Percentiles rank a stretch among this genome's conserved stretches.
Conservation (phyloP, 148 eudicot species). For the Fagopyrum homotropicum region DNA sequence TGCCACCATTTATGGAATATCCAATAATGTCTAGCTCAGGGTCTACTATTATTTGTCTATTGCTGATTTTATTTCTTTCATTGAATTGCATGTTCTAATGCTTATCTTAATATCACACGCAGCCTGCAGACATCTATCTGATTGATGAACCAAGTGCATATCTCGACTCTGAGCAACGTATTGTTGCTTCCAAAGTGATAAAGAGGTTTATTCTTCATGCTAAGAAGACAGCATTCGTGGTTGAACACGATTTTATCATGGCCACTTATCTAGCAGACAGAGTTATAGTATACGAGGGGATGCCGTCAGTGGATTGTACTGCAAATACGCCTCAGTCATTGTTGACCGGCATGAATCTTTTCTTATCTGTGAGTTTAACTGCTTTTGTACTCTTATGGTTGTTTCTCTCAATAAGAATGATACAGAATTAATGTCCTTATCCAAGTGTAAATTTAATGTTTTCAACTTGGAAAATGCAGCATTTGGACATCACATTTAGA, state of each 20-base stretch:
- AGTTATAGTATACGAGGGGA: slow-evolving; percentile 87
- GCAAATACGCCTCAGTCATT: slow-evolving; percentile 91
- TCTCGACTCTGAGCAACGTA: slow-evolving; percentile 97
- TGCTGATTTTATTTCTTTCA: not conserved
- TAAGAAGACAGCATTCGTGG: slow-evolving; percentile 93
- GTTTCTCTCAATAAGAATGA: too few relatives aligned
- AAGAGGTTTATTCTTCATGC: slow-evolving; percentile 93
- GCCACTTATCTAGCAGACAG: slow-evolving; percentile 93
- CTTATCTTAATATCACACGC: slow-evolving; percentile 24
- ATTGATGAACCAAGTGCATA: slow-evolving; percentile 98
- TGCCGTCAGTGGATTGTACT: slow-evolving; percentile 71
- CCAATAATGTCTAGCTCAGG: too few relatives aligned
- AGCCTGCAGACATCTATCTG: slow-evolving; percentile 95
- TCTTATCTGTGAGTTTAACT: slow-evolving; percentile 64
- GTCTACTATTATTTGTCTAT: not conserved
- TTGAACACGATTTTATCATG: slow-evolving; percentile 97
- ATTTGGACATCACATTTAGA: slow-evolving; percentile 83
- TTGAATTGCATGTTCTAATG: not conserved
- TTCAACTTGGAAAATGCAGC: slow-evolving; percentile 35
- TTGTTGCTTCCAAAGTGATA: slow-evolving; percentile 94
- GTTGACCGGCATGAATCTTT: slow-evolving; percentile 87
- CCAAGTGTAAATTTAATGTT: not conserved
- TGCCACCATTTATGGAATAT: too few relatives aligned
- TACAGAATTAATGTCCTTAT: too few relatives aligned
- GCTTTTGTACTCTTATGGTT: not conserved